Base-by-base conservation (phyloP, 2,329 filamentous ascomycete genomes). In the Cladosporium velox region DNA sequence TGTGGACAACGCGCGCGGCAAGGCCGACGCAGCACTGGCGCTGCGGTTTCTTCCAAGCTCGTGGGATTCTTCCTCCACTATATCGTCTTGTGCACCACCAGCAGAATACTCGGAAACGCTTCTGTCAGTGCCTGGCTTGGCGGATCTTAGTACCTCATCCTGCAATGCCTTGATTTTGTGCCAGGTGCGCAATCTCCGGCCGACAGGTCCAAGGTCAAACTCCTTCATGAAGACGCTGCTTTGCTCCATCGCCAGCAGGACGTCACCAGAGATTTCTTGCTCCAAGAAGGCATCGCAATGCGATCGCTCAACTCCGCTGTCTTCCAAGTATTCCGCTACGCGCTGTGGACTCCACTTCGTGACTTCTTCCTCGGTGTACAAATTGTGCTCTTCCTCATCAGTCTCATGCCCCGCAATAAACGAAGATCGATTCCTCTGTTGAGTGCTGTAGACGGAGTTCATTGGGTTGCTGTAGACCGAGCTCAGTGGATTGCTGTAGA, bases 321-420 rank as follows among this genome's bases (percentile, higher is more conserved):
- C 90, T 71, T 95, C 93, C 49, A 99, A 83, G 75, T 96, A 94
- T 73, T 96, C 92, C 35, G 94, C 92, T 24, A 97, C 94, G 68
- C 95, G 88, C 69, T 88, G 86, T 0, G 93, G 87, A 32, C 85
- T 87, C 95, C 95, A 99, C 2, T 81, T 78, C 73, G 89, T 86
- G 28, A 99, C 92, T 76, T 97, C 90, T 38, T 86, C 82, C 73
- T 88, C 84, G 1, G 83, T 90, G 71, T 92, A 88, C n/a, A 85
- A 75, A 14, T 81, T 84, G 35, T 91, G 88, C 72, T 95, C 92
- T 77, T 98, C 95, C 73, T 97, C 93, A 72, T 98, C 94, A 1
- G 93, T 97, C 78, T 97, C 94, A 69, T 96, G 90, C 44, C 94
- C 95, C 70, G 95, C 91, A 68, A 98, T 94, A 77, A 96, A 97